Percentiles rank a stretch among this genome's conserved stretches.
phyloP scores from a whole-genome alignment of 179 eudicot genomes.

The Beta corolliflora region DNA sequence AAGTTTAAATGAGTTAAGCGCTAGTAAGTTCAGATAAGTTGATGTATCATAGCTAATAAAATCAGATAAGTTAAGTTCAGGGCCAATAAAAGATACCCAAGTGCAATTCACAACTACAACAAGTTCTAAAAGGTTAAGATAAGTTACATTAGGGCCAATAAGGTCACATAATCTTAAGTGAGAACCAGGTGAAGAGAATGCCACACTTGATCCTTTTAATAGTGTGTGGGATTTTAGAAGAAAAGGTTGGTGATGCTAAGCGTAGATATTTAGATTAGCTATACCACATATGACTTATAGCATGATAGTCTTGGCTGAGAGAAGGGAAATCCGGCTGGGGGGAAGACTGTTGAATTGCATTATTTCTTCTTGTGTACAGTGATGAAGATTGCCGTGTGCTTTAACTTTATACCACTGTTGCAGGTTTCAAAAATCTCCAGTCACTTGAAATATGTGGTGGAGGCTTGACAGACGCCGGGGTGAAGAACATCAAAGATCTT shows the following conservation, averaged over 20 bases:
- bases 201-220: not conserved
- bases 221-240: not conserved
- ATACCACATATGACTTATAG: not conserved
- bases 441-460: constrained; percentile 95
- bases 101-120: too few species aligned
- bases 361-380: not conserved
- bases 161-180: too few species aligned
- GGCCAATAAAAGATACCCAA: too few species aligned
- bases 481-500: constrained; percentile 86
- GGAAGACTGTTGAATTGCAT: not conserved
- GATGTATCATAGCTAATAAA: too few species aligned
- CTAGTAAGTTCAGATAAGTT: too few species aligned
- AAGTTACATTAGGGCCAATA: too few species aligned
- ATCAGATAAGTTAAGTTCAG: too few species aligned
- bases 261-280: not conserved
- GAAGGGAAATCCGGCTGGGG: too few species aligned
- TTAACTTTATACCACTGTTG: not conserved
- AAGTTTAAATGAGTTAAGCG: too few species aligned
- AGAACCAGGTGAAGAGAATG: too few species aligned
- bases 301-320: not conserved
- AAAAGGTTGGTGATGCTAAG: not conserved
- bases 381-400: not conserved
- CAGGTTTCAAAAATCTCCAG: constrained; percentile 80
- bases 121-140: too few species aligned
- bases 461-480: constrained; percentile 87